These are phyloP conservation scores for Pleurotus ostreatus DNA, from an alignment of 768 basidiomycete genomes.

Conservation along the genomic window DNA sequence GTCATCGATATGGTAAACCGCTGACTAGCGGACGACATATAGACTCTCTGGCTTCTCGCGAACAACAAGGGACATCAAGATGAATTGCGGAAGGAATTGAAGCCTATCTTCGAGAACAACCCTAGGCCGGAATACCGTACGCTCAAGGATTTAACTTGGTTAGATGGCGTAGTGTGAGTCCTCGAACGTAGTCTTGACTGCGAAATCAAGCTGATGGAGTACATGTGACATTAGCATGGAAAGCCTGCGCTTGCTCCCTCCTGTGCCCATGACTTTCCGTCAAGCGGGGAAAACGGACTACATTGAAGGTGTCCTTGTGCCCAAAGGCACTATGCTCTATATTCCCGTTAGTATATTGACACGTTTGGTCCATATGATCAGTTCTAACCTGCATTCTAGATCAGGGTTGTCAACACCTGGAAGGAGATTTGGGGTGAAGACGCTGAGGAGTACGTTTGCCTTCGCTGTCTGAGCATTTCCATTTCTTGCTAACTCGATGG, in stretches of 20 bases:
- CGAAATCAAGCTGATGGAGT: neutral
- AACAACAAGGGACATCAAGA: slow-evolving; percentile 45
- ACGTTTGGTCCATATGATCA: neutral
- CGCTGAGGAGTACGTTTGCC: slow-evolving; percentile 36
- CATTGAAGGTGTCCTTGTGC: slow-evolving; percentile 38
- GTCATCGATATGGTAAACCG: no score
- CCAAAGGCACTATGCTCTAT: slow-evolving; percentile 38
- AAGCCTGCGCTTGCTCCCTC: slow-evolving; percentile 35
- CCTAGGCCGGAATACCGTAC: slow-evolving; percentile 33
- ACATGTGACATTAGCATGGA: slow-evolving; percentile 27
- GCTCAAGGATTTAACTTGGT: slow-evolving; percentile 34
- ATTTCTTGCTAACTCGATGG: no score
- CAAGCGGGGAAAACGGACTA: slow-evolving; percentile 32
- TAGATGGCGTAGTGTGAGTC: slow-evolving; percentile 37
- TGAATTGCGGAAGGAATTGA: slow-evolving; percentile 50
- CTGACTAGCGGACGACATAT: slow-evolving; percentile 9
- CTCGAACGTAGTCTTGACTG: neutral
- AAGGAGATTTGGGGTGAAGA: slow-evolving; percentile 47
- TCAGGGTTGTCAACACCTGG: slow-evolving; percentile 47
- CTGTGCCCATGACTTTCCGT: slow-evolving; percentile 35
- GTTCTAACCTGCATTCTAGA: slow-evolving; percentile 22
- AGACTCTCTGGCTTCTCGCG: slow-evolving; percentile 53
- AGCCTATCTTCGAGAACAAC: slow-evolving; percentile 28
- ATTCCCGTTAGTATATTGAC: slow-evolving; percentile 26
- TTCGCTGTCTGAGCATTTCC: no score